Percentiles rank a stretch among this genome's conserved stretches.
Conservation (phyloP, 495 filamentous ascomycete genomes). For the Aspergillus taichungensis region DNA sequence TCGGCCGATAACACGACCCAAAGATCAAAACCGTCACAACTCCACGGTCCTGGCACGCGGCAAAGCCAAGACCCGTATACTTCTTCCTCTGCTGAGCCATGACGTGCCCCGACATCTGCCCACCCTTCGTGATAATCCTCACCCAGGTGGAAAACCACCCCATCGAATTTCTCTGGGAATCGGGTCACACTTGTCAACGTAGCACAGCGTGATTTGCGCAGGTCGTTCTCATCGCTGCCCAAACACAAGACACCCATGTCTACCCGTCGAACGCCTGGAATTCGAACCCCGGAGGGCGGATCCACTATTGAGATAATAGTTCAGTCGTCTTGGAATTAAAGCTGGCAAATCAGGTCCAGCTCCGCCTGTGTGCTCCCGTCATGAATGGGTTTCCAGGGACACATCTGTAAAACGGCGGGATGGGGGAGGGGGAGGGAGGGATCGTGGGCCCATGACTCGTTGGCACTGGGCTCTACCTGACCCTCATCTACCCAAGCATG, state of each 20-base stretch:
- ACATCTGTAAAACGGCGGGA: not conserved
- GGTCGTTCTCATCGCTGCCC: conserved; percentile 17
- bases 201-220: conserved; percentile 18
- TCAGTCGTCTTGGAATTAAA: not conserved
- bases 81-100: conserved; percentile 2
- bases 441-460: too few relatives aligned
- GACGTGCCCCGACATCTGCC: conserved; percentile 11
- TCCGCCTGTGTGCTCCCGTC: conserved; percentile 8
- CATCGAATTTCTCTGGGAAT: conserved; percentile 2
- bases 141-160: conserved; percentile 7
- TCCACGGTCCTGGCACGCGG: too few relatives aligned
- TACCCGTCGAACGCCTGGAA: conserved; percentile 11
- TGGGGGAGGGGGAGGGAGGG: not conserved
- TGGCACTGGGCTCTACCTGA: too few relatives aligned
- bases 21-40: too few relatives aligned
- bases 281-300: conserved; percentile 7
- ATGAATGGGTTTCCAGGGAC: too few relatives aligned
- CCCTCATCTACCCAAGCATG: too few relatives aligned
- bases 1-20: too few relatives aligned
- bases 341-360: conserved; percentile 10
- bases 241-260: conserved; percentile 16
- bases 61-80: not conserved
- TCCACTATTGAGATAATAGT: conserved; percentile 15
- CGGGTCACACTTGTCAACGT: conserved; percentile 11
- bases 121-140: conserved; percentile 6